Percentiles rank a stretch among this genome's conserved stretches.
Conservation (phyloP, 2,329 filamentous ascomycete species). For the Seiridium cupressi region DNA sequence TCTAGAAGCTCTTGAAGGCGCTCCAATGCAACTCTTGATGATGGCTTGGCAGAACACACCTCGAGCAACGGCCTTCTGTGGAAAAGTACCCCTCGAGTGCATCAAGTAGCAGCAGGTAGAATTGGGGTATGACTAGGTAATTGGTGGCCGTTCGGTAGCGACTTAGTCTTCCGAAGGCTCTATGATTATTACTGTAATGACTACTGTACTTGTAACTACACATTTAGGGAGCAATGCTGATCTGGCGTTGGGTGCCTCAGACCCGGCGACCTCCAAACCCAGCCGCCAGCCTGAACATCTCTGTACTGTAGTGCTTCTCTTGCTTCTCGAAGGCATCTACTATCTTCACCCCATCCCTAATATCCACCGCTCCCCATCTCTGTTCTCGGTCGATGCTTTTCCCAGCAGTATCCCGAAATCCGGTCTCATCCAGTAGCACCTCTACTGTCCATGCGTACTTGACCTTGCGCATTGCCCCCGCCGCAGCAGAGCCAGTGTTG, state of each 20-base stretch:
- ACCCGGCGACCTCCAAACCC: conserved; percentile 34
- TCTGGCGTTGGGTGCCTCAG: conserved; percentile 15
- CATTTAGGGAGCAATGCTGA: too few species aligned
- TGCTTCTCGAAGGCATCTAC: conserved; percentile 33
- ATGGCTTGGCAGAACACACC: too few species aligned
- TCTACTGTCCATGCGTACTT: conserved; percentile 44
- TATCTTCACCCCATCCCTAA: conserved; percentile 35
- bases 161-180: too few species aligned
- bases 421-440: conserved; percentile 50
- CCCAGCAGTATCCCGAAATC: conserved; percentile 34
- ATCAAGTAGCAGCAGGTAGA: too few species aligned
- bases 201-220: too few species aligned
- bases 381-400: conserved; percentile 42
- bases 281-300: conserved; percentile 23
- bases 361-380: conserved; percentile 50
- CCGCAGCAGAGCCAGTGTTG: neutral
- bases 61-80: too few species aligned
- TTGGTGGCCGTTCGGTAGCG: too few species aligned
- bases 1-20: neutral
- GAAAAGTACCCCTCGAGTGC: too few species aligned
- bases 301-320: conserved; percentile 12
- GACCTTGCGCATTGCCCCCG: conserved; percentile 10
- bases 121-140: too few species aligned
- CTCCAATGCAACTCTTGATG: too few species aligned
- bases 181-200: too few species aligned